Evolutionary conservation across 495 filamentous ascomycete genomes (phyloP).

Genomic region (Trichoderma asperelloides): DNA sequence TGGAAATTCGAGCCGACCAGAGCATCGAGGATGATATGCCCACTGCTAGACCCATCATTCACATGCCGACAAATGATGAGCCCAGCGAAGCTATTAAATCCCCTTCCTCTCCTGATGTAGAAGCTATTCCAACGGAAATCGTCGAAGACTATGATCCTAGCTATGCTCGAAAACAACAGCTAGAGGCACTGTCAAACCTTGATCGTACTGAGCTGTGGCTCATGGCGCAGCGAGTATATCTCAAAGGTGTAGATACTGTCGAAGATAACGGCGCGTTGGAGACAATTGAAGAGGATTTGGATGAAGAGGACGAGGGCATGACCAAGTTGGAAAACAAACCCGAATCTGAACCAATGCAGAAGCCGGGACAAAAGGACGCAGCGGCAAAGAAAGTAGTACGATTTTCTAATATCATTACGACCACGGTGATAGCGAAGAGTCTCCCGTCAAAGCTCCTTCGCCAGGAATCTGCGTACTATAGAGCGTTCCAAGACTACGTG

Average conservation of each 20-base stretch:
- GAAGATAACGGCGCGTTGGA: conserved; percentile 18
- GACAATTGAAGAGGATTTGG: conserved; percentile 12
- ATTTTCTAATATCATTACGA: conserved; percentile 54
- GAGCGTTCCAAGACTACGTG: conserved; percentile 68
- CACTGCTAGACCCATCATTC: conserved; percentile 47
- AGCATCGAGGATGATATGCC: conserved; percentile 53
- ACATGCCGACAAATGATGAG: neutral
- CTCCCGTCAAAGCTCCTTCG: conserved; percentile 38
- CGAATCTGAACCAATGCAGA: conserved; percentile 16
- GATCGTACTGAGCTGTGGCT: conserved; percentile 81
- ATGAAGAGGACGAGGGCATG: conserved; percentile 20
- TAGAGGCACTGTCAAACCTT: conserved; percentile 54
- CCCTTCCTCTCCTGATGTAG: conserved; percentile 28
- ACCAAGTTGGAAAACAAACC: conserved; percentile 20
- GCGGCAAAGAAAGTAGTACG: conserved; percentile 61
- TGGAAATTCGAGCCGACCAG: conserved; percentile 47
- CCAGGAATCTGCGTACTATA: conserved; percentile 81
- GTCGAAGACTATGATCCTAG: conserved; percentile 59
- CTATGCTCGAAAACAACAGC: conserved; percentile 57
- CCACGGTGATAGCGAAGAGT: conserved; percentile 34
- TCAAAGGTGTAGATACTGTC: conserved; percentile 47
- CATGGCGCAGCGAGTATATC: conserved; percentile 64
- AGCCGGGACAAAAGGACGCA: conserved; percentile 11
- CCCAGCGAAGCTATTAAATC: conserved; percentile 13
- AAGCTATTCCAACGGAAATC: conserved; percentile 43